Conservation (phyloP, 208 protist species). For the Herpetomonas samuelpessoai region DNA sequence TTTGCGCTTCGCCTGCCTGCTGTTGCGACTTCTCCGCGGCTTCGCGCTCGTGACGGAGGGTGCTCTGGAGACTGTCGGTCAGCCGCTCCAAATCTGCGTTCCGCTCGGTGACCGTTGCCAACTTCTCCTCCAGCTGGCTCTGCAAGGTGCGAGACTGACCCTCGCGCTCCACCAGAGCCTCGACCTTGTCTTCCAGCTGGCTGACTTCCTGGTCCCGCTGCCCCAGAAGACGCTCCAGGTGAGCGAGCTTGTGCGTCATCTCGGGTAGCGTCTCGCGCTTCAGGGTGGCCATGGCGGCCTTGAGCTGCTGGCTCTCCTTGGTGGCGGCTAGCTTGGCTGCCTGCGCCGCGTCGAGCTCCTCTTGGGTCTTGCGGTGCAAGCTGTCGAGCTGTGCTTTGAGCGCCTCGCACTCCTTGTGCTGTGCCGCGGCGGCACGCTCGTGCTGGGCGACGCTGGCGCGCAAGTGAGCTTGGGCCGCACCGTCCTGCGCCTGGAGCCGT, state of each 20-base stretch:
- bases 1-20: not conserved
- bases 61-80: not conserved
- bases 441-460: not conserved
- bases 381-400: not conserved
- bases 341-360: not conserved
- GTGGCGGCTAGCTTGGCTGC: not conserved
- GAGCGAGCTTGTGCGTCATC: too few relatives aligned
- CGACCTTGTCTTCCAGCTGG: not conserved
- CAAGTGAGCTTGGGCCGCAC: not conserved
- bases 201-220: not conserved
- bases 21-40: not conserved
- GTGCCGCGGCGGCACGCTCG: not conserved
- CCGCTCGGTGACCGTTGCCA: conserved; percentile 2
- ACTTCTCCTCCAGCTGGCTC: not conserved
- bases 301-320: not conserved
- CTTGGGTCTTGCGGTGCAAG: not conserved
- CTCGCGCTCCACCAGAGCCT: conserved; percentile 4
- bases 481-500: not conserved
- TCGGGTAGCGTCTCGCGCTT: not conserved
- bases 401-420: not conserved
- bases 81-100: not conserved
- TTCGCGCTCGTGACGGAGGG: not conserved
- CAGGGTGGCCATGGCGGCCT: not conserved
- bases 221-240: not conserved
- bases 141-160: not conserved